Conservation (phyloP, 768 basidiomycete species). For the Lentinula lateritia region DNA sequence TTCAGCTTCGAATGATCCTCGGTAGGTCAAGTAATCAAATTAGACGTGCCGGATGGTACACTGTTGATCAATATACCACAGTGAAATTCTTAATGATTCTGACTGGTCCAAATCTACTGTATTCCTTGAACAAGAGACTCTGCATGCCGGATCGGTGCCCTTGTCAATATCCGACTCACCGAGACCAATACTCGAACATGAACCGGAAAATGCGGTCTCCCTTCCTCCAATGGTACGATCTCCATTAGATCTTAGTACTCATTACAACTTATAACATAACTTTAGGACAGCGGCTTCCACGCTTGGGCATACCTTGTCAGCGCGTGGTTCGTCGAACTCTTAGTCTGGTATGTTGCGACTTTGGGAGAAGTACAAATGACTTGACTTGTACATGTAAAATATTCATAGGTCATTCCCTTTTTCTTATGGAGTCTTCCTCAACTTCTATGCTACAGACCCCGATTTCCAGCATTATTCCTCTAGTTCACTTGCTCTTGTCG, state of each 20-base stretch:
- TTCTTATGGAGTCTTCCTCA: constrained; percentile 23
- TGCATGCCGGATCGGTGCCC: not conserved
- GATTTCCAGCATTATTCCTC: constrained; percentile 14
- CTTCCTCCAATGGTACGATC: not conserved
- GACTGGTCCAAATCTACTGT: not conserved
- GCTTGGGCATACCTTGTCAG: constrained; percentile 14
- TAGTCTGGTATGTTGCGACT: constrained; percentile 17
- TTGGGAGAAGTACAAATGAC: not conserved
- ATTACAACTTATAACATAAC: too few species aligned
- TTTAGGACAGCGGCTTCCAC: constrained; percentile 10
- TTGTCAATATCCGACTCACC: not conserved
- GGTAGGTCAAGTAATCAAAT: not conserved
- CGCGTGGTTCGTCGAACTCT: constrained; percentile 19
- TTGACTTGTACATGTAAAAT: not conserved
- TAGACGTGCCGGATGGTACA: too few species aligned
- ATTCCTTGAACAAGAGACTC: not conserved
- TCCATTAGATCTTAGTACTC: too few species aligned
- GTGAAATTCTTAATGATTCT: not conserved
- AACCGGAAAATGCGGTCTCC: not conserved
- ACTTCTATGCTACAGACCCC: constrained; percentile 17
- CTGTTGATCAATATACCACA: not conserved
- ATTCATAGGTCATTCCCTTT: constrained; percentile 18
- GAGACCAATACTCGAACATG: not conserved
- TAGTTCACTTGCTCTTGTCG: constrained; percentile 19
- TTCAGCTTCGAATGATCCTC: not conserved